A percentile compares a stretch with the other conserved stretches of the same genome.
These are phyloP conservation scores for Malus hybrid DNA, from an alignment of 331 rosid species.

Conservation along the genomic window DNA sequence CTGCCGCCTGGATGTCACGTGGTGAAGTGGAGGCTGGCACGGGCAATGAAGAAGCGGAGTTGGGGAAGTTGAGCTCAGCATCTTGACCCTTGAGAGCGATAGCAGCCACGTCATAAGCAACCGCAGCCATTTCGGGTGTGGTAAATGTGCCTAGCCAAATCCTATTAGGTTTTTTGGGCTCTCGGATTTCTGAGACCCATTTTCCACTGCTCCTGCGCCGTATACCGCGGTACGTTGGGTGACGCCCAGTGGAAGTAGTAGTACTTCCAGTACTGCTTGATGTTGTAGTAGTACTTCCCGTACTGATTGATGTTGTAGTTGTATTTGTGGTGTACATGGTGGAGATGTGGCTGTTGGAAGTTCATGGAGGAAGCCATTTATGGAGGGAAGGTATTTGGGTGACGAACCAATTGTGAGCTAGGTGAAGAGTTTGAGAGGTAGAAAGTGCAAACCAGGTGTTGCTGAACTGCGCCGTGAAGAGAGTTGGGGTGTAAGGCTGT, in stretches of 20 bases:
- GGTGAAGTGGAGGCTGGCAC: slow-evolving; percentile 66
- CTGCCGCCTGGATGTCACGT: slow-evolving; percentile 78
- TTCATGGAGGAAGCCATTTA: slow-evolving; percentile 55
- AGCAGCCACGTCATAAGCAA: slow-evolving; percentile 90
- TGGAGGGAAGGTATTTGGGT: slow-evolving; percentile 16
- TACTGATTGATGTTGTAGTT: no score
- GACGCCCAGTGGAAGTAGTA: slow-evolving; percentile 17
- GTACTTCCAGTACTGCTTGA: not conserved
- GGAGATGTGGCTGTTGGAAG: slow-evolving; percentile 20
- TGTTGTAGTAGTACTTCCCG: not conserved
- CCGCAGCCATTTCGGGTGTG: slow-evolving; percentile 93
- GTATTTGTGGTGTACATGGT: slow-evolving; percentile 37
- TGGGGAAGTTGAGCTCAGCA: slow-evolving; percentile 78
- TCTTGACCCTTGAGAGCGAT: slow-evolving; percentile 70
- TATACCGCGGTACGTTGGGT: slow-evolving; percentile 67
- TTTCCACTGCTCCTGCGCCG: slow-evolving; percentile 76
- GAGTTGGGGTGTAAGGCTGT: slow-evolving; percentile 36
- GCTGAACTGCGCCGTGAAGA: slow-evolving; percentile 52
- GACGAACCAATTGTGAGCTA: not conserved
- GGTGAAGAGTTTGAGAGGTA: slow-evolving; percentile 4
- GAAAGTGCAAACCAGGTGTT: slow-evolving; percentile 82
- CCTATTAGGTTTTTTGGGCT: slow-evolving; percentile 78
- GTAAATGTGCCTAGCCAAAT: slow-evolving; percentile 90
- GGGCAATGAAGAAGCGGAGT: slow-evolving; percentile 69
- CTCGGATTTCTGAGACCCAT: slow-evolving; percentile 94